Base-by-base conservation (phyloP, 495 filamentous ascomycete species). In the Thermothielavioides terrestris region DNA sequence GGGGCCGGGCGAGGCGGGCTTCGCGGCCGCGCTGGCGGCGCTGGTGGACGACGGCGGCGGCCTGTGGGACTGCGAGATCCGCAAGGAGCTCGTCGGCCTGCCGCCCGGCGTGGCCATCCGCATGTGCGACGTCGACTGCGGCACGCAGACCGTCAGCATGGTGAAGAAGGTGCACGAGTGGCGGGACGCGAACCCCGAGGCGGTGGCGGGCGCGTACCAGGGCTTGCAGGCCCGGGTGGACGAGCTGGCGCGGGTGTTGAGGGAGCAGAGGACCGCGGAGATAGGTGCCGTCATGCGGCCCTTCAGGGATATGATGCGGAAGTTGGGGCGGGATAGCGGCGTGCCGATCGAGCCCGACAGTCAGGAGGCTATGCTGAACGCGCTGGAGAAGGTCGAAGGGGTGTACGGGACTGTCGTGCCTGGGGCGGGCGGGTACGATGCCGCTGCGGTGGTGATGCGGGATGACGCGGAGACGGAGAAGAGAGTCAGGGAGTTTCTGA, bases 121-220 rank as follows among this genome's bases (percentile, higher is more conserved):
- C 26, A 88, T 98, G 80, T 94, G 89, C 52, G 92, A 98, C 62
- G 92, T 98, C 14, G 85, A 94, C 63, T 95, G 92, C 58, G 92
- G 92, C 37, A 87, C 82, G n/a, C 75, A 91, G 62, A 95, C 91
- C 11, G 89, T 91, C 0, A 81, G 88, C 6, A 95, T 98, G 91
- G 92, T 95, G 21, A 94, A 87, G 73, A 78, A 85, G 61, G 85
- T 98, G 14, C 72, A 96, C 4, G 75, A 75, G 37, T 98, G 92
- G 92, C 75, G 84, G 52, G 81, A 81, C 34, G 66, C 76, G 34
- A 81, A 90, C 27, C 70, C 71, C 11, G 68, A 74, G n/a, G 81
- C 77, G 18, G 85, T 91, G 10, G 77, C 80, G 48, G 55, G 61
- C 46, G 66, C 91, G 6, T 96, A 89, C 87, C 71, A 74, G 34